Evolutionary conservation across 345 rosid species (phyloP).

Genomic region (Murraya paniculata): DNA sequence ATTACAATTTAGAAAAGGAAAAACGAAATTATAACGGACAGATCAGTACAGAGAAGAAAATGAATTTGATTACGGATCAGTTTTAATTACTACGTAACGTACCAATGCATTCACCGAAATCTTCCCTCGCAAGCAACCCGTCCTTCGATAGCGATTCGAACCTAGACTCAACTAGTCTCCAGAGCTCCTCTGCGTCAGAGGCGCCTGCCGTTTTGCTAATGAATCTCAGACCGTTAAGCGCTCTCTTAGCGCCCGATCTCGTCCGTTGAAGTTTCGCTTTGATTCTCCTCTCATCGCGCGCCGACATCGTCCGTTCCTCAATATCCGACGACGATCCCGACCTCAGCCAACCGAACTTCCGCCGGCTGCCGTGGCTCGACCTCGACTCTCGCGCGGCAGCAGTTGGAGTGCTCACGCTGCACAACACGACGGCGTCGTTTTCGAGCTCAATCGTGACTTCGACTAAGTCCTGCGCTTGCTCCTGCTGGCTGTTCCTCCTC

Average conservation of each 20-base stretch:
- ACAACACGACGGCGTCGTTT: constrained; percentile 58
- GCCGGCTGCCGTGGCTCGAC: constrained; percentile 14
- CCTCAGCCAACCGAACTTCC: constrained; percentile 54
- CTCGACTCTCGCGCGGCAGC: neutral
- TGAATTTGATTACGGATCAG: no score
- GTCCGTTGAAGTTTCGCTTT: constrained; percentile 60
- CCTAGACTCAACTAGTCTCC: constrained; percentile 67
- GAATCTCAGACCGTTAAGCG: constrained; percentile 72
- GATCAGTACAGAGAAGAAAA: no score
- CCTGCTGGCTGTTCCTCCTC: constrained; percentile 30
- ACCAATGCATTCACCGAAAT: constrained; percentile 96
- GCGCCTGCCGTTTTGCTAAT: constrained; percentile 52
- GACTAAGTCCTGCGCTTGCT: constrained; percentile 38
- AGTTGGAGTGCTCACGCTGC: constrained; percentile 42
- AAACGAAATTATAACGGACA: neutral
- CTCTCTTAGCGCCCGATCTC: constrained; percentile 71
- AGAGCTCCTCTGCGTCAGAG: constrained; percentile 49
- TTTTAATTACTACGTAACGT: no score
- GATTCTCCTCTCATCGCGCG: constrained; percentile 57
- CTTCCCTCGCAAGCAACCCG: constrained; percentile 75
- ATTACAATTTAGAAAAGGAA: neutral
- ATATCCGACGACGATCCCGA: constrained; percentile 52
- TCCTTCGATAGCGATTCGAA: constrained; percentile 56
- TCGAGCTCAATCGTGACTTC: constrained; percentile 82
- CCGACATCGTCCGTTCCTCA: constrained; percentile 26